Conservation (phyloP, 371 early-diverging fungal genomes). For the Smittium culicis region DNA sequence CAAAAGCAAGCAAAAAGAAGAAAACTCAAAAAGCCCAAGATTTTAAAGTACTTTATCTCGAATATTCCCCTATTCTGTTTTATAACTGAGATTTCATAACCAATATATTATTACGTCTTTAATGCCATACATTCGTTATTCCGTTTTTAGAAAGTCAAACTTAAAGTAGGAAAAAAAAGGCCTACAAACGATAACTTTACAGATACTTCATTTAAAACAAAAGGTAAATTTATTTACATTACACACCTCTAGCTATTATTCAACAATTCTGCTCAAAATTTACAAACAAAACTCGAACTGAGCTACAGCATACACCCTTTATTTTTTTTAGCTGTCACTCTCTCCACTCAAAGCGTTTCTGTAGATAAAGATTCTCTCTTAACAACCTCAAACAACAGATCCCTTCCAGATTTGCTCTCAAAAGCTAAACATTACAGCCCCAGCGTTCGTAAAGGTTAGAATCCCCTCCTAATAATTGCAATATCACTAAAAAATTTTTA, state of each 20-base stretch:
- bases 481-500: too few species aligned
- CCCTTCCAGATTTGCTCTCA: slow-evolving; percentile 51
- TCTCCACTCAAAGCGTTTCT: slow-evolving; percentile 59
- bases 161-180: slow-evolving; percentile 83
- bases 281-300: not conserved
- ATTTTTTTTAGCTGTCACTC: slow-evolving; percentile 44
- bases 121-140: not conserved
- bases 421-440: slow-evolving; percentile 67
- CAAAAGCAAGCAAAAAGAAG: slow-evolving; percentile 50
- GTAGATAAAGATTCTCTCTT: slow-evolving; percentile 48
- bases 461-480: not conserved
- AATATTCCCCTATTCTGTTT: slow-evolving; percentile 6
- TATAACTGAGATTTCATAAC: not conserved
- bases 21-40: slow-evolving; percentile 65
- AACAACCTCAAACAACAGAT: slow-evolving; percentile 56
- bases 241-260: not conserved
- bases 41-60: slow-evolving; percentile 41
- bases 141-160: slow-evolving; percentile 54
- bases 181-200: slow-evolving; percentile 60
- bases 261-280: not conserved
- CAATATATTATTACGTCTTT: too few species aligned
- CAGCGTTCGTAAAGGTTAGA: slow-evolving; percentile 49
- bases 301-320: not conserved
- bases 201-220: slow-evolving; percentile 70
- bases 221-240: slow-evolving; percentile 35